Percentiles rank a stretch among this genome's conserved stretches.
Evolutionary conservation across 2,329 filamentous ascomycete species (phyloP).

Genomic region (Arthrobotrys iridis): DNA sequence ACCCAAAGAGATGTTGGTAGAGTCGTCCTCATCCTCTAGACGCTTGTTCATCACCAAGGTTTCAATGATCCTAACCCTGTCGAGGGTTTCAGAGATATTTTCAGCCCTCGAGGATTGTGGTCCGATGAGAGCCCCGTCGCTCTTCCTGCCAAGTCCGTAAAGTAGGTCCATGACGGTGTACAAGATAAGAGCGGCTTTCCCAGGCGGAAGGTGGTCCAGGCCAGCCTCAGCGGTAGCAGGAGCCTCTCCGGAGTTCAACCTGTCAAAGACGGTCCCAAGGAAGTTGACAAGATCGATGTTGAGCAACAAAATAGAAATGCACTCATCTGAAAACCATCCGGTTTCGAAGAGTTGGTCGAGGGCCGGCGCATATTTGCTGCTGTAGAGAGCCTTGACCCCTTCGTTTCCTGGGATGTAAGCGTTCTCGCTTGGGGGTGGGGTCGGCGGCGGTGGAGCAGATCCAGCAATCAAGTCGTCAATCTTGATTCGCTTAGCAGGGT

Average conservation of each 20-base stretch:
- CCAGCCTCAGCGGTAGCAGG: slow-evolving; percentile 55
- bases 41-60: slow-evolving; percentile 77
- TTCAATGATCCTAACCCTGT: slow-evolving; percentile 79
- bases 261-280: slow-evolving; percentile 56
- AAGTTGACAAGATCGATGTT: slow-evolving; percentile 60
- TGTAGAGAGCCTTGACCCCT: slow-evolving; percentile 77
- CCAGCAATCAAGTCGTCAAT: slow-evolving; percentile 77
- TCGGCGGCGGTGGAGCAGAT: slow-evolving; percentile 69
- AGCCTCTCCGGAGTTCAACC: slow-evolving; percentile 56
- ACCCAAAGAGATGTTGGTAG: slow-evolving; percentile 57
- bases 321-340: slow-evolving; percentile 75
- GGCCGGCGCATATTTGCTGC: slow-evolving; percentile 77
- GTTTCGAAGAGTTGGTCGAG: slow-evolving; percentile 83
- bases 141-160: slow-evolving; percentile 64
- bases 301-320: slow-evolving; percentile 65
- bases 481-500: slow-evolving; percentile 72
- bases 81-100: slow-evolving; percentile 72
- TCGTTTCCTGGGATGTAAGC: slow-evolving; percentile 66
- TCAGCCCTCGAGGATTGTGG: slow-evolving; percentile 61
- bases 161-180: slow-evolving; percentile 58
- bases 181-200: slow-evolving; percentile 56
- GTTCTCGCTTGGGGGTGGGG: slow-evolving; percentile 64
- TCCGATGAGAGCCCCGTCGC: slow-evolving; percentile 60
- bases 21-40: slow-evolving; percentile 70
- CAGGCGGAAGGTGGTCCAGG: slow-evolving; percentile 54